Percentiles rank a stretch among this genome's conserved stretches.
Conservation (phyloP, 257 asterid genomes). For the Solanum paucissectum region DNA sequence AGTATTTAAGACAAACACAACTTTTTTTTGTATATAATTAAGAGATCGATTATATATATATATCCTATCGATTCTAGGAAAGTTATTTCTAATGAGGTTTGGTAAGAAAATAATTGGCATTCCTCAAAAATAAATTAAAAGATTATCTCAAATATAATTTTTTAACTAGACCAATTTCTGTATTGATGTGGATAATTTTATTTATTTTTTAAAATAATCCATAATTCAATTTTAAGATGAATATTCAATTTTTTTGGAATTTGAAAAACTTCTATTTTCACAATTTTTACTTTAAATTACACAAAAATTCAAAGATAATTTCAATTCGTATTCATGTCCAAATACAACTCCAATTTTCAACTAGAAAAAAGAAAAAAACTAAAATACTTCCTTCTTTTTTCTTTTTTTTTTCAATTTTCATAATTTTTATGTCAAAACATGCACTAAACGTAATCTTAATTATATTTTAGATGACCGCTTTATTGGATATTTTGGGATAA, state of each 20-base stretch:
- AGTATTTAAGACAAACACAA: neutral
- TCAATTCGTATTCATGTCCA: neutral
- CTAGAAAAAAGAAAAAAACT: neutral
- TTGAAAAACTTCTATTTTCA: neutral
- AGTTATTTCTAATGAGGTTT: neutral
- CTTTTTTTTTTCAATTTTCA: neutral
- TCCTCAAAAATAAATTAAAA: neutral
- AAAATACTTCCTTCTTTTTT: neutral
- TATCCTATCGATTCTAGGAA: neutral
- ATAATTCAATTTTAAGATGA: neutral
- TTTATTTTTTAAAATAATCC: accelerated
- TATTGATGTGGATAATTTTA: neutral
- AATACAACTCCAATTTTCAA: neutral
- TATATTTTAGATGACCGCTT: neutral
- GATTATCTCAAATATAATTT: neutral
- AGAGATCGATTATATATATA: neutral
- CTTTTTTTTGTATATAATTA: neutral
- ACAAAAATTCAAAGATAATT: neutral
- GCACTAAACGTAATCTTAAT: neutral
- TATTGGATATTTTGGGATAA: neutral
- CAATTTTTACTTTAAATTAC: neutral
- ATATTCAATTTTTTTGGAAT: neutral
- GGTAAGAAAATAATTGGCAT: neutral
- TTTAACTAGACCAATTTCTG: neutral
- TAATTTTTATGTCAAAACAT: neutral